Conservation (phyloP, 345 rosid genomes). For the Gossypium longicalyx region DNA sequence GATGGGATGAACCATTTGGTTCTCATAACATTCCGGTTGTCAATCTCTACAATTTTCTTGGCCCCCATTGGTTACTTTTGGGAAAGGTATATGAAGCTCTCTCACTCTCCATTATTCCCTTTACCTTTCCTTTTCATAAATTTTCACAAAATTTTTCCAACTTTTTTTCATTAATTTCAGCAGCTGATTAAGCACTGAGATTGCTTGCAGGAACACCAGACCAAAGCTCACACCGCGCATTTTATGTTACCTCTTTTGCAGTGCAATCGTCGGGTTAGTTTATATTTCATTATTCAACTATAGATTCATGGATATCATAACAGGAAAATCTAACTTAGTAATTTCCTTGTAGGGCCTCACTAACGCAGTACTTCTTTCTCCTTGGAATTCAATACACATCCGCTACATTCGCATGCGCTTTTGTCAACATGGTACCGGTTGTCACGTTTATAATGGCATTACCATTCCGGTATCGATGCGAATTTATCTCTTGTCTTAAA, state of each 20-base stretch:
- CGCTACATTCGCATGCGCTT: constrained; percentile 60
- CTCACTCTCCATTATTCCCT: neutral
- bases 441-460: constrained; percentile 56
- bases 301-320: neutral
- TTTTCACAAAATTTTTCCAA: neutral
- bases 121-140: neutral
- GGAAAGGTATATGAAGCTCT: constrained; percentile 43
- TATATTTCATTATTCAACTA: neutral
- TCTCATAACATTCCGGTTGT: constrained; percentile 57
- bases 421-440: constrained; percentile 61
- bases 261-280: constrained; percentile 59
- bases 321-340: neutral
- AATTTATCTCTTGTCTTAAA: neutral
- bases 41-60: constrained; percentile 46
- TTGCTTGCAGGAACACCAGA: constrained; percentile 46
- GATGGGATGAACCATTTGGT: constrained; percentile 52
- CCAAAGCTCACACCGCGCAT: constrained; percentile 53
- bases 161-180: neutral
- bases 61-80: constrained; percentile 52
- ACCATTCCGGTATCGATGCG: constrained; percentile 44
- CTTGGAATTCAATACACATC: constrained; percentile 60
- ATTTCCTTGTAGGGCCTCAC: constrained; percentile 41
- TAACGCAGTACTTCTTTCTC: constrained; percentile 57
- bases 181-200: neutral
- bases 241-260: constrained; percentile 46